Conservation (phyloP, 345 rosid species). For the Dimocarpus longan region DNA sequence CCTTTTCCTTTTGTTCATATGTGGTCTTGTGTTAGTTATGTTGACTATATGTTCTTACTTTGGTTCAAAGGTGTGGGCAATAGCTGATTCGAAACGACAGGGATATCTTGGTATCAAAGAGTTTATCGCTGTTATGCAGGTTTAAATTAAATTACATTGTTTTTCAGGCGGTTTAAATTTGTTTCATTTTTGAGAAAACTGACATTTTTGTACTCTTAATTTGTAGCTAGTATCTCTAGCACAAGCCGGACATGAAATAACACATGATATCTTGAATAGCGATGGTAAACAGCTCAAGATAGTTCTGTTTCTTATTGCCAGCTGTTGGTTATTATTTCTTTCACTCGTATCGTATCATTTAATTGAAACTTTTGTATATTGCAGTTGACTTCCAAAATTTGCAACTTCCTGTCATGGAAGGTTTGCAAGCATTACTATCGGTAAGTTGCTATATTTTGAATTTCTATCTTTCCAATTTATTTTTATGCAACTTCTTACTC, state of each 20-base stretch:
- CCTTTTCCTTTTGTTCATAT: not conserved
- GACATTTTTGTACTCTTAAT: conserved; percentile 19
- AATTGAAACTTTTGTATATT: conserved; percentile 9
- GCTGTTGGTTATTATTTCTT: not conserved
- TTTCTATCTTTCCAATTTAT: not conserved
- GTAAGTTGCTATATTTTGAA: conserved; percentile 38
- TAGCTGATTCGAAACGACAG: conserved; percentile 85
- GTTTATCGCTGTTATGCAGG: conserved; percentile 79
- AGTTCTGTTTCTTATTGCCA: not conserved
- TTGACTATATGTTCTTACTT: conserved; percentile 8
- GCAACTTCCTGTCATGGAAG: conserved; percentile 77
- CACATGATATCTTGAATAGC: conserved; percentile 50
- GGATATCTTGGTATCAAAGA: conserved; percentile 83
- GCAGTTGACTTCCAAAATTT: conserved; percentile 67
- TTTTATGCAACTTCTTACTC: not conserved
- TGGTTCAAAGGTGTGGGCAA: conserved; percentile 77
- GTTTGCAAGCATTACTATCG: conserved; percentile 54
- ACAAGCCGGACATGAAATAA: conserved; percentile 66
- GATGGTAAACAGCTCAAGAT: conserved; percentile 36
- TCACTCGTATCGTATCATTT: not conserved
- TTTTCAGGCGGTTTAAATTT: not conserved
- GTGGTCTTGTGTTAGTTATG: conserved; percentile 6
- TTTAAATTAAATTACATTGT: conserved; percentile 10
- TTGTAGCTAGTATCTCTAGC: conserved; percentile 76
- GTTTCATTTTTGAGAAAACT: conserved; percentile 23